Evolutionary conservation across 176 grass and related monocot genomes (phyloP), one percentile per base, ranked within the genome.

Genomic region (Chrysopogon serrulatus): DNA sequence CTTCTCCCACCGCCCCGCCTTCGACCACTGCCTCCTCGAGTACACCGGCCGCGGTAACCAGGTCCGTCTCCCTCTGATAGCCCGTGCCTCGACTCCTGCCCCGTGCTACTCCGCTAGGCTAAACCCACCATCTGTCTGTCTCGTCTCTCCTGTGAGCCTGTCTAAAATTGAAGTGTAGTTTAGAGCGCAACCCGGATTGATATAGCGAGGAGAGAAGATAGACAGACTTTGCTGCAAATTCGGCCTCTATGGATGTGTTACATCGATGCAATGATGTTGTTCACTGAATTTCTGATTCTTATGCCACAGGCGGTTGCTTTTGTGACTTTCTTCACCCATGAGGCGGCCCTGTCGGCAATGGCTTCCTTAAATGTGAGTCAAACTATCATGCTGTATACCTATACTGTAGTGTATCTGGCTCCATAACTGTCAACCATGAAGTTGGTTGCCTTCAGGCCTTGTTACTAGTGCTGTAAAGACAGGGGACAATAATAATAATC

Each of bases 11-110:
- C 91, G 93, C 65, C 89, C 79, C 32, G 93, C 87, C 51, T 98
- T 98, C 91, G 91, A 95, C 65, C 92, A 90, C 79, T 98, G 87
- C 85, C 93, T 93, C 73, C 93, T 98, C 61, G 89, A 98, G 88
- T 98, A 93, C 77, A 95, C 93, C 82, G 89, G 93, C 62, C 93
- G 91, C 36, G 96, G 87, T 14, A 90, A 95, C 74, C 93, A 98
- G 93, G 95, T 98, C 21, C 33, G 14, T 40, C 32, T 12, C 13
- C 10, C 60, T 60, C 65, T 8, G 26, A n/a, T 36, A 21, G 14
- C 48, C 19, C 11, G 12, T 5, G 0, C 8, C 44, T 67, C 26
- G 35, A 26, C 23, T 42, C 14, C 35, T 51, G 16, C 16, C 24
- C 16, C 41, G 31, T 62, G 21, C 15, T 39, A 12, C 16, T 5